These are phyloP conservation scores for Mortierella sp. DNA, from an alignment of 371 early-diverging fungal genomes.

Conservation along the genomic window DNA sequence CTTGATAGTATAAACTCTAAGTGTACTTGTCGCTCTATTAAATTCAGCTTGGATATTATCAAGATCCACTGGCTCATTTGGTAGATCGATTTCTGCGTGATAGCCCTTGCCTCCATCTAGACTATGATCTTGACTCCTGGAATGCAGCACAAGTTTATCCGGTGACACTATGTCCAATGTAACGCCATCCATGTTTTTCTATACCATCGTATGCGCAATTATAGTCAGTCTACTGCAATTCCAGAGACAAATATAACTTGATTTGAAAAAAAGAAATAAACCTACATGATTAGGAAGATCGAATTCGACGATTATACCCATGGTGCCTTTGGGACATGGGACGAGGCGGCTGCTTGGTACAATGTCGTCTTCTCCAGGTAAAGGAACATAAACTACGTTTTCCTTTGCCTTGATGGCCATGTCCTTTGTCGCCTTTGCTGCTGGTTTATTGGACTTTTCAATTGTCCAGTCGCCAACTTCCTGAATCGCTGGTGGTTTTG, in stretches of 20 bases:
- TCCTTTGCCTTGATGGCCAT: slow-evolving; percentile 1
- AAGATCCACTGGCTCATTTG: slow-evolving; percentile 47
- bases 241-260: background rate
- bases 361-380: slow-evolving; percentile 37
- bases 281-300: slow-evolving; percentile 51
- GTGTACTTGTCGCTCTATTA: slow-evolving; percentile 8
- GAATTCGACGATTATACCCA: slow-evolving; percentile 50
- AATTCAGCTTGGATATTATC: slow-evolving; percentile 40
- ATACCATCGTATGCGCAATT: background rate
- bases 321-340: slow-evolving; percentile 41
- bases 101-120: slow-evolving; percentile 49
- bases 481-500: slow-evolving; percentile 67
- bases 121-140: slow-evolving; percentile 47
- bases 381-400: slow-evolving; percentile 13
- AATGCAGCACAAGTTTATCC: slow-evolving; percentile 38
- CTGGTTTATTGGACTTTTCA: background rate
- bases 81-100: slow-evolving; percentile 46
- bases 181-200: slow-evolving; percentile 27
- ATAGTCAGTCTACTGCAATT: no score
- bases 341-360: slow-evolving; percentile 16
- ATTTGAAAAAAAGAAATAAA: background rate
- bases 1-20: slow-evolving; percentile 39
- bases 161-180: slow-evolving; percentile 46
- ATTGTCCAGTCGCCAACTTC: slow-evolving; percentile 16
- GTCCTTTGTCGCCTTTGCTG: background rate